Base-by-base conservation (phyloP, 208 protist genomes). In the Tritrichomonas musculus region DNA sequence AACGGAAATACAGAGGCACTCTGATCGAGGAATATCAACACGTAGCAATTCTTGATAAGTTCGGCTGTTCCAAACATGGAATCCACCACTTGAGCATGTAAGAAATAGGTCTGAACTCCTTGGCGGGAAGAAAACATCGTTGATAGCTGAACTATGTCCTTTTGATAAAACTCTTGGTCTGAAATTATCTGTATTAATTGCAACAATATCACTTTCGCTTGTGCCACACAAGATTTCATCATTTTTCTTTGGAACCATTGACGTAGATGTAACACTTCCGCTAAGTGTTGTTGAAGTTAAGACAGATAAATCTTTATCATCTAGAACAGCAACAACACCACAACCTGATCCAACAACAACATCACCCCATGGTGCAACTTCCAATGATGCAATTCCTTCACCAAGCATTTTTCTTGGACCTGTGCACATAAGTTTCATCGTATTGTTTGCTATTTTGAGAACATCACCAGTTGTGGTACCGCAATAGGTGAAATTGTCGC, bases 41-140 rank as follows among this genome's bases (percentile, higher is more conserved):
- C 97, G 97, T 30, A 98, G 95, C n/a, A 98, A 96, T 96, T 98
- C 97, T 41, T 95, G 96, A 93, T 96, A 96, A 44, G 95, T 96
- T 53, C 95, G 94, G 4, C 97, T 95, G 93, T 98, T 98, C 97
- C 97, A 98, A 17, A 98, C 95, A 92, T 97, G 97, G 94, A 98
- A 84, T 3, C 73, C 73, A 53, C 73, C 73, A 44, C 8, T 25
- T n/a, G 73, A 84, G 44, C 73, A 84, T 93, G 97, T 98, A 47
- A 97, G 97, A 94, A 98, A 98, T 17, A 98, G 95, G 64, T 97
- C 97, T 94, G 96, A 97, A 94, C 97, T 97, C 73, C 96, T 97
- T n/a, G 82, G 47, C 20, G 97, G 97, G 82, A 98, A 98, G 53
- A 96, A 96, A 9, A 98, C 94, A 94, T 98, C 97, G 92, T 97